Base-by-base conservation (phyloP, 2,329 filamentous ascomycete species). In the Metarhizium sp. region DNA sequence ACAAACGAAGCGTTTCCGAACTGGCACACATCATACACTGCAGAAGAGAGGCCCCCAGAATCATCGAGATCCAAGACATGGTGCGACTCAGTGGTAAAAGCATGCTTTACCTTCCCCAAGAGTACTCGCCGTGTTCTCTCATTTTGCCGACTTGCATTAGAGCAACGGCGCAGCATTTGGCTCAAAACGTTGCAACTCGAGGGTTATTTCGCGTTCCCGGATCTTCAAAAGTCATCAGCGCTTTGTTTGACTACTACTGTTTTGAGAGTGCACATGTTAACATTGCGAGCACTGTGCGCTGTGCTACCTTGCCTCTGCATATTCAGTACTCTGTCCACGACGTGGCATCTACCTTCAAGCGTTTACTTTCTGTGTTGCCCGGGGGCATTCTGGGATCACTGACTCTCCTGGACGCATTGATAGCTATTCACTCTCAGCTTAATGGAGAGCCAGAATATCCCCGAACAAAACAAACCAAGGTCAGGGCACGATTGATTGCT, bases 281-380 rank as follows among this genome's bases (percentile, higher is more conserved):
- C 32, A 75, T 87, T 50, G 70, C 81, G 2, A 74, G 74, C 50
- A 87, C 84, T 0, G 80, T 83, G 32, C 75, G 80, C 38, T 80
- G 75, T 51, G 78, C 82, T 6, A 82, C 75, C 45, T 70, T 88
- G 2, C 85, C 85, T 3, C 66, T 69, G 2, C 82, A 86, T 61
- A 81, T 88, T 58, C 75, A 75, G 42, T 79, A 74, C 50, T 76
- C 79, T 6, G 73, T 82, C 3, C 82, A 87, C 58, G 85, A 88
- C 67, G 79, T 88, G 34, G 84, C 84, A 2, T 84, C 82, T 2
- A 76, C 81, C 0, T 87, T 88, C 68, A 88, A 88, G 62, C 78
- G 76, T 13, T 73, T 88, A n/a, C 70, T 88, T 0, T 75, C 78
- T 0, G 79, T 80, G 1, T 66, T 88, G 0, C 84, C 84, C 0